Evolutionary conservation across 176 grass and related monocot genomes (phyloP), one percentile per base, ranked within the genome.

Genomic region (Aegilops speltoides): DNA sequence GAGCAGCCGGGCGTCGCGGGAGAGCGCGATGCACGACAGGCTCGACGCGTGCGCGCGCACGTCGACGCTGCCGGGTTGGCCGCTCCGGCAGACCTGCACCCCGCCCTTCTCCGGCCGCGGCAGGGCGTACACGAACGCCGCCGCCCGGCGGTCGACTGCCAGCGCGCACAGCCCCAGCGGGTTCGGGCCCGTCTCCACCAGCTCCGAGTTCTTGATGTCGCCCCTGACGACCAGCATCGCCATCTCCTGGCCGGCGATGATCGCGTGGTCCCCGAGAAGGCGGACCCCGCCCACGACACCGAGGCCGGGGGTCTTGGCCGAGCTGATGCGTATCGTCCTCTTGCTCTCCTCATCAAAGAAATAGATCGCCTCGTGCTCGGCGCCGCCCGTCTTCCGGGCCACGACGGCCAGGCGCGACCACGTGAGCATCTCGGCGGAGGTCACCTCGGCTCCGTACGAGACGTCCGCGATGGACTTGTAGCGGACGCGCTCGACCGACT

Each of bases 141-240:
- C 79, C 46, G 13, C 48, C 2, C 5, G 15, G 31, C 73, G 37
- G 62, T 81, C 25, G 7, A 3, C 72, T 15, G 90, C 93, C 60
- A 97, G 64, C 11, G 89, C 89, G 78, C 93, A 95, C 70, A 93
- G 82, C 31, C 91, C 95, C 20, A 86, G 88, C 7, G 87, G 93
- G 72, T 97, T 97, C 1, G 84, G 71, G 0, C 87, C 95, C 48
- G 93, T 97, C 59, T 88, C 85, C 11, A 87, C 86, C 87, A 68
- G 79, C 59, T 89, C 79, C 83, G 2, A 4, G 4, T 3, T 19
- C 3, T 9, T 7, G 14, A 4, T 16, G 8, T 32, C 4, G 4
- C 46, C 46, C 0, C 50, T 20, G 22, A 80, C 83, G 75, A 61
- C 52, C 24, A 95, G 72, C 43, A 19, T 5, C 15, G 83, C 76